A percentile compares a stretch with the other conserved stretches of the same genome.
Conservation (phyloP, 1,284 basidiomycete genomes). For the Ustilago shanxiensis region DNA sequence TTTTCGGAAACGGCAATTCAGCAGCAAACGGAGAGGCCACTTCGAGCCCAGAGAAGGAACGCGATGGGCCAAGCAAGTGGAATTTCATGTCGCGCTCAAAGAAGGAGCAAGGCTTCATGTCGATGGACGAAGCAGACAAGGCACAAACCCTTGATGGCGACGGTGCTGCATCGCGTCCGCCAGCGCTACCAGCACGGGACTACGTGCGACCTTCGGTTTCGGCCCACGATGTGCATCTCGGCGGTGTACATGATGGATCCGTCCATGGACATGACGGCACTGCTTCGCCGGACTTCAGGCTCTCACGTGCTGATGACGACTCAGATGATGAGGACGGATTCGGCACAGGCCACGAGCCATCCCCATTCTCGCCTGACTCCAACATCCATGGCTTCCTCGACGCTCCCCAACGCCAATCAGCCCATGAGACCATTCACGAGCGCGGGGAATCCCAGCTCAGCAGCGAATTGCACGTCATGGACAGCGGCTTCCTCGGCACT, state of each 20-base stretch:
- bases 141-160: background rate
- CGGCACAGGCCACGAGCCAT: background rate
- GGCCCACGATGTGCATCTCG: slow-evolving; percentile 27
- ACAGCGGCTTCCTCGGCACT: slow-evolving; percentile 23
- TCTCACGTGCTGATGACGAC: slow-evolving; percentile 12
- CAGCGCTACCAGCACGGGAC: slow-evolving; percentile 22
- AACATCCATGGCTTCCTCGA: slow-evolving; percentile 10
- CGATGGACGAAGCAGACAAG: slow-evolving; percentile 31
- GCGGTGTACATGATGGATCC: slow-evolving; percentile 11
- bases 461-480: slow-evolving; percentile 21
- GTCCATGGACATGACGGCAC: slow-evolving; percentile 1
- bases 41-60: slow-evolving; percentile 35
- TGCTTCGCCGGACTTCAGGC: slow-evolving; percentile 13
- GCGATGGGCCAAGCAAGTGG: slow-evolving; percentile 38
- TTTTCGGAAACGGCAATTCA: slow-evolving; percentile 12
- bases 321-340: slow-evolving; percentile 11
- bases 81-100: slow-evolving; percentile 30
- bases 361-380: slow-evolving; percentile 28
- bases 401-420: background rate
- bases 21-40: background rate
- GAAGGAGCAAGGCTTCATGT: slow-evolving; percentile 41
- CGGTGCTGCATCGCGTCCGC: slow-evolving; percentile 8
- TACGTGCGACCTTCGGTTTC: slow-evolving; percentile 21
- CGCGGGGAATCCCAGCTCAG: slow-evolving; percentile 32
- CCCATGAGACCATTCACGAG: slow-evolving; percentile 46